Conservation (phyloP, 148 eudicot genomes). For the Amaranthus hypochondriacus region DNA sequence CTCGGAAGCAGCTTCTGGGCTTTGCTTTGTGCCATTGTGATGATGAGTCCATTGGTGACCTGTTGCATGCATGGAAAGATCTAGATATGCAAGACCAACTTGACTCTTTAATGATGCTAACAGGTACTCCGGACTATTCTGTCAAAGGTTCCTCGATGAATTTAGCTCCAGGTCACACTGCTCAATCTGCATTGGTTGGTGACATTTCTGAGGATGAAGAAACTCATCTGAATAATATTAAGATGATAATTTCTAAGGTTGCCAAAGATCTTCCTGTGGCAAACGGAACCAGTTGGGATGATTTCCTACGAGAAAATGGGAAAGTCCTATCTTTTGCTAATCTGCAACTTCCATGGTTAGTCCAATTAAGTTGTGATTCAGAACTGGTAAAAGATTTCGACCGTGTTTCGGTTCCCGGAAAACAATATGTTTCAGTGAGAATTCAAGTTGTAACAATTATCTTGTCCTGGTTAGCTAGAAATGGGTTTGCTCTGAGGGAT, state of each 20-base stretch:
- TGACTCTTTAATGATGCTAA: constrained; percentile 53
- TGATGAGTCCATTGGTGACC: constrained; percentile 88
- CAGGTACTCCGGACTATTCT: constrained; percentile 55
- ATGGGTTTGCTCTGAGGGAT: constrained; percentile 82
- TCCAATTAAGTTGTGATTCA: constrained; percentile 49
- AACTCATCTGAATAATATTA: constrained; percentile 39
- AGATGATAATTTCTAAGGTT: constrained; percentile 46
- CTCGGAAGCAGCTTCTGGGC: constrained; percentile 81
- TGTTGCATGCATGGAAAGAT: constrained; percentile 90
- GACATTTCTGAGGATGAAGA: constrained; percentile 39
- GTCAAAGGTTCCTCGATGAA: constrained; percentile 30
- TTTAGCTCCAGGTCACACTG: constrained; percentile 26
- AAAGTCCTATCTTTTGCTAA: constrained; percentile 69
- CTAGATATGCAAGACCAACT: constrained; percentile 76
- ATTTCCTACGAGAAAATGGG: constrained; percentile 54
- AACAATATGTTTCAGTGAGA: constrained; percentile 45
- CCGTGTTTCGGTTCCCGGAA: constrained; percentile 39
- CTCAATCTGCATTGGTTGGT: constrained; percentile 36
- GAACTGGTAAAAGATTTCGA: constrained; percentile 49
- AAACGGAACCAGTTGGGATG: constrained; percentile 55
- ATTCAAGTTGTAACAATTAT: constrained; percentile 61
- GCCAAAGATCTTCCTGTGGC: constrained; percentile 55
- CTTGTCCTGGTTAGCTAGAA: constrained; percentile 85
- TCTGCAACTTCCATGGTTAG: constrained; percentile 88
- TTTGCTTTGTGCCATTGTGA: constrained; percentile 98